phyloP scores from a whole-genome alignment of 106 monocot genomes.

The Dioscorea dumetorum region DNA sequence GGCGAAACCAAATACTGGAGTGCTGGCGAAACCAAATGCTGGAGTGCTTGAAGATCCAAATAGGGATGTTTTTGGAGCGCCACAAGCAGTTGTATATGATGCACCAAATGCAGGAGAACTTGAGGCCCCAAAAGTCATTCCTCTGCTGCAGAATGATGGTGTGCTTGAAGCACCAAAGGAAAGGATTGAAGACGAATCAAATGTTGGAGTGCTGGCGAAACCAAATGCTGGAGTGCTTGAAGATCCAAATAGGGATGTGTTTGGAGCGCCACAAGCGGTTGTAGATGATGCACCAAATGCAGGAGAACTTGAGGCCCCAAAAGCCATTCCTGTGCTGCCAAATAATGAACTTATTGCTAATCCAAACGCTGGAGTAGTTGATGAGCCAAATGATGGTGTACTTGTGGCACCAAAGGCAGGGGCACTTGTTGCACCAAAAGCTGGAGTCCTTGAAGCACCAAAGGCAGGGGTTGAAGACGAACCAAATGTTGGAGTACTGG shows the following conservation, averaged over 20 bases:
- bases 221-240: no score
- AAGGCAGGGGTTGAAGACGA: constrained; percentile 16
- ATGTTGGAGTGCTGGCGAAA: no score
- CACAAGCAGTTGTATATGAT: constrained; percentile 19
- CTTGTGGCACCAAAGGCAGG: constrained; percentile 41
- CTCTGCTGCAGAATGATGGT: constrained; percentile 28
- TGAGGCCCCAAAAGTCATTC: constrained; percentile 36
- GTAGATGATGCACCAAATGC: constrained; percentile 19
- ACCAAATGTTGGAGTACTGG: constrained; percentile 41
- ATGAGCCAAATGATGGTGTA: constrained; percentile 38
- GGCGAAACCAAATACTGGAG: constrained; percentile 49
- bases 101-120: constrained; percentile 31
- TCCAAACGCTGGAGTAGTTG: constrained; percentile 27
- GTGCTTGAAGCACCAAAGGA: no score
- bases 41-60: constrained; percentile 51
- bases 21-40: constrained; percentile 42
- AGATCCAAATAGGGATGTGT: constrained; percentile 25
- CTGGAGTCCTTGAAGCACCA: no score
- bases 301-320: constrained; percentile 36
- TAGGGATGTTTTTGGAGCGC: constrained; percentile 12
- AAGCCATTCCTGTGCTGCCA: constrained; percentile 34
- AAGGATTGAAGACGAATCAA: no score
- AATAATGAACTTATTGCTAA: constrained; percentile 17
- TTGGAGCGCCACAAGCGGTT: constrained; percentile 25
- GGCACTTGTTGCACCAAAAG: no score